Evolutionary conservation across 2,329 filamentous ascomycete genomes (phyloP), one percentile per base, ranked within the genome.

Genomic region (Penicillium griseofulvum): DNA sequence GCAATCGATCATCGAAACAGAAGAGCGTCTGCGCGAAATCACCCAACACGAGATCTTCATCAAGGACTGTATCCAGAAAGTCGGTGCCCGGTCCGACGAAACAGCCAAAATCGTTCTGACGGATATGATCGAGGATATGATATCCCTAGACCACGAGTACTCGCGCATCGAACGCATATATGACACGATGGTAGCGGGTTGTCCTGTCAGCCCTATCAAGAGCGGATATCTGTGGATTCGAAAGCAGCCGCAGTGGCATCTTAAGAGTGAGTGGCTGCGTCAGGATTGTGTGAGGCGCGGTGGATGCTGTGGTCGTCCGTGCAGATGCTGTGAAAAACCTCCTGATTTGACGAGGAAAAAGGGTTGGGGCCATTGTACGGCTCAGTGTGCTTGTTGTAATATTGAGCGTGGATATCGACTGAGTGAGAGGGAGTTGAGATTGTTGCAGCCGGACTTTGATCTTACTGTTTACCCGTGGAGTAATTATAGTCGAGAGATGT

Each of bases 241-340:
- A 37, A 38, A 22, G 2, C 33, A 55, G 28, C 41, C 52, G n/a
- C 39, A 38, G 34, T 55, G 52, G 52, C 28, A 55, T 51, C 33
- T 55, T 3, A n/a, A 9, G 19, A 55, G 45, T 33, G 17, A 19
- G 10, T 54, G 54, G 49, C 16, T 56, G 3, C 54, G 46, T 0
- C 26, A 54, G 46, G 54, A 58, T 22, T 58, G 54, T 44, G 50
- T 42, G 2, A 41, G 49, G 5, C 46, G 54, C 0, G 56, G 54
- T 26, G 54, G 54, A 7, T 58, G 56, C 16, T 58, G 56, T 54
- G 56, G 49, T 10, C 34, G 56, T 22, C n/a, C 24, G 7, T 56
- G 56, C 22, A 36, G 33, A 12, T 57, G 56, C 17, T 58, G 56
- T 39, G 46, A 50, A n/a, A 47, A 19, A 0, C 47, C 41, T 0